phyloP scores from a whole-genome alignment of 2,329 filamentous ascomycete genomes.

The Neofusicoccum kwambonambiense region DNA sequence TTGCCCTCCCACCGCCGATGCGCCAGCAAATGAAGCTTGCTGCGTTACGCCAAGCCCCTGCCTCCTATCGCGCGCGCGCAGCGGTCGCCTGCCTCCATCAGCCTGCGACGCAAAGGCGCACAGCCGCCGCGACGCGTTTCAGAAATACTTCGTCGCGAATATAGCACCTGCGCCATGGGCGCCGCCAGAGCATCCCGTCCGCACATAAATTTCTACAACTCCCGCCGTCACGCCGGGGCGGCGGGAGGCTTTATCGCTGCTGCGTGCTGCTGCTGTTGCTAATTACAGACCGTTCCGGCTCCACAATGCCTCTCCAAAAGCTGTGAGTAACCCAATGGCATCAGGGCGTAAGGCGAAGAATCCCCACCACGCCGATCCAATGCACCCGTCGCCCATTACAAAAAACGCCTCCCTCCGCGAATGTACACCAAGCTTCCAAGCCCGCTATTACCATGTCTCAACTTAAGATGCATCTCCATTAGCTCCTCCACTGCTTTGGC shows the following conservation, averaged over 20 bases:
- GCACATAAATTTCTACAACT: background rate
- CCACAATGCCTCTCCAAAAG: conserved; percentile 11
- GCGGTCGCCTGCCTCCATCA: background rate
- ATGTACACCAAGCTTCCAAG: conserved; percentile 12
- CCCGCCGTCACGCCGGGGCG: conserved; percentile 9
- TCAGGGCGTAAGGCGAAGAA: conserved; percentile 3
- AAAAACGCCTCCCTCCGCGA: conserved; percentile 9
- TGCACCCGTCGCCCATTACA: conserved; percentile 9
- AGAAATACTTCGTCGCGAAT: conserved; percentile 6
- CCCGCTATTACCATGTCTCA: background rate
- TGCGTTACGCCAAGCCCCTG: conserved; percentile 8
- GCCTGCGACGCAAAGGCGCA: conserved; percentile 5
- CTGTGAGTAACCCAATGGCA: conserved; percentile 9
- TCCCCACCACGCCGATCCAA: conserved; percentile 12
- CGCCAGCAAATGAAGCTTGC: conserved; percentile 4
- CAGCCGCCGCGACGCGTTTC: conserved; percentile 4
- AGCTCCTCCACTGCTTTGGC: conserved; percentile 23
- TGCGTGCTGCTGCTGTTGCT: conserved; percentile 1
- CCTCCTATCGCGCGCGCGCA: background rate
- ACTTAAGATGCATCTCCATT: conserved; percentile 17
- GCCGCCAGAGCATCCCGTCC: background rate
- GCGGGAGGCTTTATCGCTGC: background rate
- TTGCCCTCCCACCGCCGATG: too few species aligned
- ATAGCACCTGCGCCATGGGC: background rate
- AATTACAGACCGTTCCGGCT: conserved; percentile 13